phyloP scores from a whole-genome alignment of 164 flowering plant species.

The Stephania cephalantha region DNA sequence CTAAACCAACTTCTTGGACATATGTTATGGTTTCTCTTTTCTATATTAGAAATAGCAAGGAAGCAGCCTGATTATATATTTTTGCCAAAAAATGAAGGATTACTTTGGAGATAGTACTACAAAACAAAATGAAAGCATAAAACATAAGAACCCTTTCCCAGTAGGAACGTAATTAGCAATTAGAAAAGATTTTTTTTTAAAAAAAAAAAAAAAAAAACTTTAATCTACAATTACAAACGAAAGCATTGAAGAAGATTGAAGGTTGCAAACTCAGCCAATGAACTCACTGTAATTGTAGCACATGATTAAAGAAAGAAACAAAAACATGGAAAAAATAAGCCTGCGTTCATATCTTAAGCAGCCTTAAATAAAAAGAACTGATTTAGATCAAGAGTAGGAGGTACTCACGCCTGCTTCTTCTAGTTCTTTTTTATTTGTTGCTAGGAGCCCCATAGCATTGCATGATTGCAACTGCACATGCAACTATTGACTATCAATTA shows the following conservation, averaged over 20 bases:
- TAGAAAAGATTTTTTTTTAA: neutral
- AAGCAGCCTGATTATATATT: too few species aligned
- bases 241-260: neutral
- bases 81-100: too few species aligned
- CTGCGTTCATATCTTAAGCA: neutral
- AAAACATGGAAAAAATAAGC: neutral
- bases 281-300: neutral
- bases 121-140: too few species aligned
- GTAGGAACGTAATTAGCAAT: too few species aligned
- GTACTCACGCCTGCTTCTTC: slow-evolving; percentile 41
- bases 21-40: too few species aligned
- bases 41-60: too few species aligned
- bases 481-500: slow-evolving; percentile 3
- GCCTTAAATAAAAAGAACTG: neutral
- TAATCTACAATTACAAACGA: too few species aligned
- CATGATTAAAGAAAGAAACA: neutral
- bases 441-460: slow-evolving; percentile 48
- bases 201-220: too few species aligned
- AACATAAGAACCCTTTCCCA: too few species aligned
- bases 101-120: too few species aligned
- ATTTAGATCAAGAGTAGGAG: neutral
- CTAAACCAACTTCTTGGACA: too few species aligned
- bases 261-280: neutral
- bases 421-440: slow-evolving; percentile 37
- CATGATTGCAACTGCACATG: slow-evolving; percentile 62